Evolutionary conservation across 2,329 filamentous ascomycete species (phyloP), one percentile per base, ranked within the genome.

Genomic region (Phoma sp.): DNA sequence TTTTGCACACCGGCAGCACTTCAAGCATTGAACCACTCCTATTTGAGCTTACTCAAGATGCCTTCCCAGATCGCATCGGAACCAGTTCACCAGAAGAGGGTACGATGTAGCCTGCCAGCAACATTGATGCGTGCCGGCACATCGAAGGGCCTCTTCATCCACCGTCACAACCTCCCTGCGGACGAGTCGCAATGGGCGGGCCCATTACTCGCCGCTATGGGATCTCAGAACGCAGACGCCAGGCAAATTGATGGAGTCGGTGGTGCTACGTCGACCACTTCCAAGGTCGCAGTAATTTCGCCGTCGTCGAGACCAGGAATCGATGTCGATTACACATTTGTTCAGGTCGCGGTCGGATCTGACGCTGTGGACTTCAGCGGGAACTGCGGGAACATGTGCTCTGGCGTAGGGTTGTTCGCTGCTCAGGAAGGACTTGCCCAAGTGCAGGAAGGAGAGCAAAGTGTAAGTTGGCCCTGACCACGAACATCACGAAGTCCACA

Each of bases 381-480:
- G 6, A 91, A 90, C 61, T 91, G 89, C 67, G 88, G 89, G 22
- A 91, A 91, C 67, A 88, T 91, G 86, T 84, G 80, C 3, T 80
- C 83, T 27, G 82, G 85, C 0, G 82, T 91, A 35, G 89, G 87
- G 0, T 87, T 88, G 0, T 86, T 84, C 64, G 84, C 84, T 2
- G 73, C 86, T 65, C 71, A 89, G 74, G 71, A 78, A 40, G 78
- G 81, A 0, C 55, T 87, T 1, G 73, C 83, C 49, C 74, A 36
- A 29, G 59, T 69, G 7, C 59, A 4, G 60, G 70, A 62, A 11
- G 69, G 65, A 29, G 48, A 62, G 29, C 48, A 54, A 39, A 62
- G 52, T 10, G 63, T 67, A 25, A 10, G 46, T 42, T 11, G 5
- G 3, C 23, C 8, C 4, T 18, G 10, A 13, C 32, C 13, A 13